Evolutionary conservation across 2,329 filamentous ascomycete genomes (phyloP), one percentile per base, ranked within the genome.

Genomic region (Trichoderma koningiopsis): DNA sequence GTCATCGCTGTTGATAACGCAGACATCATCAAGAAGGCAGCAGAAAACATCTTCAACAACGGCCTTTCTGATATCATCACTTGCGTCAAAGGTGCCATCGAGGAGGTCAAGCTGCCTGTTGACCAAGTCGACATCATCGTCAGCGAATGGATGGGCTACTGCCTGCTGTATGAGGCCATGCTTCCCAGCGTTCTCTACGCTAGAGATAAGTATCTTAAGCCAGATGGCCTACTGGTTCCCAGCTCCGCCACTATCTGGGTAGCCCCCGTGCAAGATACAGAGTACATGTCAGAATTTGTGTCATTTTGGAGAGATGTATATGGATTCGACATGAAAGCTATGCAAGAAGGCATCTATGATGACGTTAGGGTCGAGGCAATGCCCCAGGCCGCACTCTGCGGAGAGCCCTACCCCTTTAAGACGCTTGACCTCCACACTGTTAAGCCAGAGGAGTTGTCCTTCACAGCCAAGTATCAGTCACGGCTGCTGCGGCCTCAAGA

Each of bases 111-210:
- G 68, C 85, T 94, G 27, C 94, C 92, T 1, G 90, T 95, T 8
- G 84, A 89, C 66, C 84, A 94, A 76, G 94, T 97, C 57, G 95
- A 98, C 81, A 91, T 98, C 76, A 97, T 98, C 77, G 91, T 98
- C 71, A 96, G 92, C 70, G 94, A 98, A 80, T 98, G 94, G 94
- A 98, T 98, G 94, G 94, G 94, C 35, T 98, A 98, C 78, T 92
- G 91, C 72, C 86, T 97, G 22, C 86, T 97, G 6, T 98, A 96
- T 79, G 94, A 98, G 81, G 93, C 94, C 68, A 98, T 98, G 94
- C 88, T 98, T 33, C 93, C 96, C 72, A 96, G 93, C 60, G 93
- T 98, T 27, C 86, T 98, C 62, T 95, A 89, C 76, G 95, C 95
- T 55, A 87, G 94, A 71, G 94, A 98, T 81, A 89, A 88, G 74